Conservation (phyloP, 257 asterid genomes). For the Ehretia macrophylla region DNA sequence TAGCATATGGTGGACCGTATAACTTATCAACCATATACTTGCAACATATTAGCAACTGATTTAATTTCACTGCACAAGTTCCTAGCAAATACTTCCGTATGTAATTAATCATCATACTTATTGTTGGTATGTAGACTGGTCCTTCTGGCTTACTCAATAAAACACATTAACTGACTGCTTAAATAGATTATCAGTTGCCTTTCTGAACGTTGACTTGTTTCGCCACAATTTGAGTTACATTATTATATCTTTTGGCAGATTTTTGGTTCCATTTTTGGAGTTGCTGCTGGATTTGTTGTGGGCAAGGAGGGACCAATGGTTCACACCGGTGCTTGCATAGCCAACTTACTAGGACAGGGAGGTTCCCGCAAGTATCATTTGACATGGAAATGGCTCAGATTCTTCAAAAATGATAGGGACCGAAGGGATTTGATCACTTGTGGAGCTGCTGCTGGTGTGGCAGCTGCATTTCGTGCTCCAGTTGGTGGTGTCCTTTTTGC, state of each 20-base stretch:
- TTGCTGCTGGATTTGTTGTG: slow-evolving; percentile 96
- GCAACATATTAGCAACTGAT: too few relatives aligned
- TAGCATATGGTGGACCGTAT: too few relatives aligned
- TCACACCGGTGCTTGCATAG: slow-evolving; percentile 97
- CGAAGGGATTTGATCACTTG: slow-evolving; percentile 97
- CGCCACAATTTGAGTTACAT: background rate
- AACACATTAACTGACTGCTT: background rate
- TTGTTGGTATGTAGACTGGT: too few relatives aligned
- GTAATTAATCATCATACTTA: too few relatives aligned
- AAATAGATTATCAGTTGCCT: background rate
- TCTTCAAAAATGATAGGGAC: slow-evolving; percentile 89
- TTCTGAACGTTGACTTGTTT: background rate
- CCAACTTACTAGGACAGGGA: slow-evolving; percentile 95
- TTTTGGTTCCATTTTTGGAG: slow-evolving; percentile 88
- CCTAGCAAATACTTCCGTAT: too few relatives aligned
- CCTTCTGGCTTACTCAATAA: background rate
- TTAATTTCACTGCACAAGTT: too few relatives aligned
- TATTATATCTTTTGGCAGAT: slow-evolving; percentile 40
- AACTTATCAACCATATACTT: too few relatives aligned
- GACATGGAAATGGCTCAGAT: slow-evolving; percentile 94
- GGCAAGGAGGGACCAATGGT: slow-evolving; percentile 99
- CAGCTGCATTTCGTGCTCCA: slow-evolving; percentile 99
- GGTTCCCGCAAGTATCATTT: slow-evolving; percentile 94
- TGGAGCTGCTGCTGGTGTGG: slow-evolving; percentile 99
- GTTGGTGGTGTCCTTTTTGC: slow-evolving; percentile 99